phyloP scores from a whole-genome alignment of 2,329 filamentous ascomycete genomes.

The Nothopassalora personata region DNA sequence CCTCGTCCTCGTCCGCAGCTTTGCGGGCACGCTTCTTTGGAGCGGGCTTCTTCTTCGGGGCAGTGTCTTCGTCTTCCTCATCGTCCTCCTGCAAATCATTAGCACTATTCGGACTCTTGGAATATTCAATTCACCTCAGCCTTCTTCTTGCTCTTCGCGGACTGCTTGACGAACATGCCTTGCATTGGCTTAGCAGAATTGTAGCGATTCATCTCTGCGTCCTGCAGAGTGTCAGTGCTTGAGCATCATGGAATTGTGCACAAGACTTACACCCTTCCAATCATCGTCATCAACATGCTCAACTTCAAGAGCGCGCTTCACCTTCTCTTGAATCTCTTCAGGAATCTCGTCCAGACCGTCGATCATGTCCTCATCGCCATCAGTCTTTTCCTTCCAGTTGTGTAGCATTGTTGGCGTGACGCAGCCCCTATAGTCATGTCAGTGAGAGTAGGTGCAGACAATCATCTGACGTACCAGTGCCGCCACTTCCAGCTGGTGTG shows the following conservation, averaged over 20 bases:
- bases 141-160: slow-evolving; percentile 20
- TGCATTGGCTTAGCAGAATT: slow-evolving; percentile 37
- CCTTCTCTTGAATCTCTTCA: slow-evolving; percentile 64
- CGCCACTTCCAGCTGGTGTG: slow-evolving; percentile 69
- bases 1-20: slow-evolving; percentile 25
- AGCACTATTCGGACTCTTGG: neutral
- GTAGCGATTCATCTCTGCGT: slow-evolving; percentile 70
- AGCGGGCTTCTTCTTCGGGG: slow-evolving; percentile 28
- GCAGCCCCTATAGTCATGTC: slow-evolving; percentile 63
- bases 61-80: slow-evolving; percentile 15
- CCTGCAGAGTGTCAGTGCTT: slow-evolving; percentile 46
- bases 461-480: slow-evolving; percentile 65
- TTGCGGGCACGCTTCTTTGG: slow-evolving; percentile 23
- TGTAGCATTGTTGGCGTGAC: slow-evolving; percentile 69
- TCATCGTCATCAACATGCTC: slow-evolving; percentile 81
- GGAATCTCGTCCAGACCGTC: slow-evolving; percentile 78
- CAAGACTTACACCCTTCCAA: slow-evolving; percentile 71
- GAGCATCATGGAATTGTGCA: slow-evolving; percentile 6
- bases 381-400: slow-evolving; percentile 57
- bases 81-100: slow-evolving; percentile 3
- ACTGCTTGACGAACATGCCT: slow-evolving; percentile 33
- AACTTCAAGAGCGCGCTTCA: slow-evolving; percentile 64
- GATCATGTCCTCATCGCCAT: slow-evolving; percentile 59
- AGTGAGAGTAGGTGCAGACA: neutral
- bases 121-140: slow-evolving; percentile 18